Conservation (phyloP, 2,329 filamentous ascomycete genomes). For the Xylaria sp. region DNA sequence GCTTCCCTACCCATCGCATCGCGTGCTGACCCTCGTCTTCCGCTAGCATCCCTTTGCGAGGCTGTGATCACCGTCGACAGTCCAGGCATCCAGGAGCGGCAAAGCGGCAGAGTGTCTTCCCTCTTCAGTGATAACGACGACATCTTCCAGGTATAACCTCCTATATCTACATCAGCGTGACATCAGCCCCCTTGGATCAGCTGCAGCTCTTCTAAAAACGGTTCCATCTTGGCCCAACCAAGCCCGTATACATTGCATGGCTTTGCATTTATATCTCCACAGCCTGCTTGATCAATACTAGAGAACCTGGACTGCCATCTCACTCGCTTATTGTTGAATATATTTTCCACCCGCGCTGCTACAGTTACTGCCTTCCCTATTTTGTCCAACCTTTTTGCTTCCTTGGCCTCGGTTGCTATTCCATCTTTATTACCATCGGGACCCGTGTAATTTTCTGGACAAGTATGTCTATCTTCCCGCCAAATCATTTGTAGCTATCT, state of each 20-base stretch:
- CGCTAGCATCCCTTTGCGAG: not conserved
- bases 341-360: constrained; percentile 25
- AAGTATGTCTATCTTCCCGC: not conserved
- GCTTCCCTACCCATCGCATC: not conserved
- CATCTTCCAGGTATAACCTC: not conserved
- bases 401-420: constrained; percentile 15
- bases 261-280: constrained; percentile 27
- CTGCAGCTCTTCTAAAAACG: constrained; percentile 6
- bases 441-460: constrained; percentile 12
- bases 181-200: constrained; percentile 12
- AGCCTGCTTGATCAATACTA: constrained; percentile 31
- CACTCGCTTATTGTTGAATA: constrained; percentile 27
- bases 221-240: not conserved
- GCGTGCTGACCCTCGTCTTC: not conserved
- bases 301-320: constrained; percentile 7
- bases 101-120: not conserved
- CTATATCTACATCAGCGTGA: not conserved
- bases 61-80: no score
- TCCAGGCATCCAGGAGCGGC: not conserved
- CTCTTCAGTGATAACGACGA: not conserved
- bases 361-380: constrained; percentile 31
- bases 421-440: constrained; percentile 14
- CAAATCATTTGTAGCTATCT: no score
- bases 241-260: constrained; percentile 24
- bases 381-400: constrained; percentile 28